Evolutionary conservation across 225 moss, liverwort and hornwort genomes (phyloP).

Genomic region (Ulota crispa): DNA sequence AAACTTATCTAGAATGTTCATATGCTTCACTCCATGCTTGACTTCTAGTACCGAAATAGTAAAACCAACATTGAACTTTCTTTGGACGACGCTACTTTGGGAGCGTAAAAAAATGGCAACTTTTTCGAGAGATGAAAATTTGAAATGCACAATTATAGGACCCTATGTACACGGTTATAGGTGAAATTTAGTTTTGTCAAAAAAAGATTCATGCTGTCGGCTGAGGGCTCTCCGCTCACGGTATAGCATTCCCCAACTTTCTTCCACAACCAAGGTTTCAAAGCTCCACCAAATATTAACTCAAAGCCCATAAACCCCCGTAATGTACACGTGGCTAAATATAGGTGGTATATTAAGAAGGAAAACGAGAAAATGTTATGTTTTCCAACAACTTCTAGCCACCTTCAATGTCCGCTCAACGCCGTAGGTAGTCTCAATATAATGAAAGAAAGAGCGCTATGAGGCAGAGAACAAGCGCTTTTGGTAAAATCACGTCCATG

Average conservation of each 20-base stretch:
- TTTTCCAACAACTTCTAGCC: conserved; percentile 35
- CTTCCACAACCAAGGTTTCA: background rate
- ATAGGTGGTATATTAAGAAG: conserved; percentile 17
- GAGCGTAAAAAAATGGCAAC: too few species aligned
- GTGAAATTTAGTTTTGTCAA: too few species aligned
- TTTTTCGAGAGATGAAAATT: too few species aligned
- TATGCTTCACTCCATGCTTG: background rate
- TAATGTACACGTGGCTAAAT: background rate
- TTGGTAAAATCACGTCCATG: background rate
- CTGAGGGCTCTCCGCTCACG: too few species aligned
- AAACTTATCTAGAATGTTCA: background rate
- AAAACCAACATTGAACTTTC: background rate
- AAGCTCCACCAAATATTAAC: background rate
- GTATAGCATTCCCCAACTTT: too few species aligned
- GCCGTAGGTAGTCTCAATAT: conserved; percentile 19
- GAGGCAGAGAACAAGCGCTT: background rate
- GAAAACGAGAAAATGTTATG: conserved; percentile 7
- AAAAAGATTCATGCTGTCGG: too few species aligned
- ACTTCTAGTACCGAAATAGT: background rate
- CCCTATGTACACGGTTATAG: too few species aligned
- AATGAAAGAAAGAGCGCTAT: conserved; percentile 27
- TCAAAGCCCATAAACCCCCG: background rate
- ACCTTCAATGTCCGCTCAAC: conserved; percentile 34
- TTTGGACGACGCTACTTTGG: too few species aligned
- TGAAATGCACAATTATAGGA: too few species aligned